Percentiles rank a stretch among this genome's conserved stretches.
These are phyloP conservation scores for Stenogyne calaminthoides DNA, from an alignment of 305 asterid genomes.

Conservation along the genomic window DNA sequence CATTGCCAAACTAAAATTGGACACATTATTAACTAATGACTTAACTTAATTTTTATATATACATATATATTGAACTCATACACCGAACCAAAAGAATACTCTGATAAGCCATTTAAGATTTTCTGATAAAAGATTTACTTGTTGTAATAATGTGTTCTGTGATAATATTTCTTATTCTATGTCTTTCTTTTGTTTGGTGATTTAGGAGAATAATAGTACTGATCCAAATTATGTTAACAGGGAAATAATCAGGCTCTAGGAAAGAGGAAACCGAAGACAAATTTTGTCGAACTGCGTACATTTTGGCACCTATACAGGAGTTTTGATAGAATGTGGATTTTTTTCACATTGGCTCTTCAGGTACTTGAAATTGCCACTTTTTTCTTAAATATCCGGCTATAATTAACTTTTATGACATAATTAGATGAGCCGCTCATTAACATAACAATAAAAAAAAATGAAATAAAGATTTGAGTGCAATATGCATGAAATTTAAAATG, in stretches of 20 bases:
- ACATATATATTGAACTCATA: no score
- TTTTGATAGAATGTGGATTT: constrained; percentile 97
- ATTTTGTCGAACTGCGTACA: constrained; percentile 96
- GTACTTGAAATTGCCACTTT: constrained; percentile 39
- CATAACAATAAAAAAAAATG: constrained; percentile 1
- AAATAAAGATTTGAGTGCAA: constrained; percentile 1
- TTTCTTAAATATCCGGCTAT: constrained; percentile 17
- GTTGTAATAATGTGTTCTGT: constrained; percentile 8
- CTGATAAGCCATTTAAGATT: constrained; percentile 1
- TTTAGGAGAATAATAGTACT: constrained; percentile 22
- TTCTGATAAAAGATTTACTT: constrained; percentile 18
- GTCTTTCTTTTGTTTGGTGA: background rate
- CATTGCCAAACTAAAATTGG: background rate
- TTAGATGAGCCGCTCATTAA: constrained; percentile 8
- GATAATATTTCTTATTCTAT: background rate
- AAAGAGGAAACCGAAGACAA: constrained; percentile 86
- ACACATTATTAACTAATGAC: background rate
- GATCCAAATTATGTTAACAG: constrained; percentile 43
- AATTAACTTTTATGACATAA: background rate
- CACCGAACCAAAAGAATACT: no score
- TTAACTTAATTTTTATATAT: no score
- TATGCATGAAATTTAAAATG: constrained; percentile 21
- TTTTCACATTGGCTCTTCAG: constrained; percentile 92
- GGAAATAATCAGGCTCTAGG: constrained; percentile 58
- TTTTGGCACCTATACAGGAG: constrained; percentile 97